A percentile compares a stretch with the other conserved stretches of the same genome.
phyloP scores from a whole-genome alignment of 352 stramenopile species.

The Phytophthora parvispora region DNA sequence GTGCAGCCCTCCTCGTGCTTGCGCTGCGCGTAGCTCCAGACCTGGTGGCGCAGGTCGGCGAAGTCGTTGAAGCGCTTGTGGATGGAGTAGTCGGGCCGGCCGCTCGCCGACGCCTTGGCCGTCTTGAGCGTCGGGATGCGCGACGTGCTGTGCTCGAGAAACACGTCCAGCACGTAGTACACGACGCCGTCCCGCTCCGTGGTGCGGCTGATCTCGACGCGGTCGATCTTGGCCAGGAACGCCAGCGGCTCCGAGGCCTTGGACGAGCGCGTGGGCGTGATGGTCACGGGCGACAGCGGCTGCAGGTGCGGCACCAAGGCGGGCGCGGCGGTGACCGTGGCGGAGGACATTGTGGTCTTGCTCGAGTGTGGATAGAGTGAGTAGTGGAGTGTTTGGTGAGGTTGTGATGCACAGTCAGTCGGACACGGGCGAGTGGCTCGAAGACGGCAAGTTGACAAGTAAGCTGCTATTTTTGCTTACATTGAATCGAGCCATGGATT shows the following conservation, averaged over 20 bases:
- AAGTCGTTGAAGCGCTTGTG: constrained; percentile 66
- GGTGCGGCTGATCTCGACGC: constrained; percentile 54
- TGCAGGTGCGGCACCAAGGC: constrained; percentile 30
- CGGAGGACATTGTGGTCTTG: background rate
- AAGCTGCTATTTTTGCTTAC: no score
- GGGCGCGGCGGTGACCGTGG: constrained; percentile 22
- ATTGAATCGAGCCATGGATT: no score
- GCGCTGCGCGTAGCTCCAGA: constrained; percentile 56
- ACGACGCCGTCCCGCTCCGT: constrained; percentile 47
- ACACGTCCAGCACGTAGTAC: constrained; percentile 73
- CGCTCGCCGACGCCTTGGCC: constrained; percentile 24
- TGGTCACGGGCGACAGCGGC: constrained; percentile 28
- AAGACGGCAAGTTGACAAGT: constrained; percentile 44
- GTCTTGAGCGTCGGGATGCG: constrained; percentile 72
- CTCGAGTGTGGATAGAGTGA: no score
- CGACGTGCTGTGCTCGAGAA: constrained; percentile 59
- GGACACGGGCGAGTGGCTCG: constrained; percentile 5
- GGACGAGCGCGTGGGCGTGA: constrained; percentile 36
- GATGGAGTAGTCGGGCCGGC: constrained; percentile 53
- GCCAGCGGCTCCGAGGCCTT: constrained; percentile 36
- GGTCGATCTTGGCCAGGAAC: constrained; percentile 49
- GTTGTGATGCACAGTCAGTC: background rate
- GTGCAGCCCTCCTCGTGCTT: constrained; percentile 38
- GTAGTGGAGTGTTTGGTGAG: background rate
- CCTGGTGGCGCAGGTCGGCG: constrained; percentile 56